phyloP scores from a whole-genome alignment of 306 rosid genomes.

The Prunus campanulata region DNA sequence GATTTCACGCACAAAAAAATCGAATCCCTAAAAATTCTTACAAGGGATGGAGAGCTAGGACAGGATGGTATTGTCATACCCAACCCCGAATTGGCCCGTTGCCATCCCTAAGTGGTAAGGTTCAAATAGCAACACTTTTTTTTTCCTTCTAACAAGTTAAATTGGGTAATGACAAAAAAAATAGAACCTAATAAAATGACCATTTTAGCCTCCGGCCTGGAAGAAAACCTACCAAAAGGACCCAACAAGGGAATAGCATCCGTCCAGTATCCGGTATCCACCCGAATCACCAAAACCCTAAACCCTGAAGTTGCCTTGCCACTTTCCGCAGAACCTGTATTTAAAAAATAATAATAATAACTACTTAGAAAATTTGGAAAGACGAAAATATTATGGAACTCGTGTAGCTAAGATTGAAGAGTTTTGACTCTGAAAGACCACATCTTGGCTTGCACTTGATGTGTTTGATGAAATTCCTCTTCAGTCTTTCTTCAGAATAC shows the following conservation, averaged over 20 bases:
- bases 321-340: not conserved
- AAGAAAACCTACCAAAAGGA: not conserved
- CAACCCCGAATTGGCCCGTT: too few species aligned
- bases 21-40: too few species aligned
- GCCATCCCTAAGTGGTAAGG: too few species aligned
- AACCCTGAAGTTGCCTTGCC: not conserved
- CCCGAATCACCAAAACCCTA: constrained; percentile 5
- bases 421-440: not conserved
- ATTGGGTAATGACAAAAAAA: not conserved
- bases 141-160: not conserved
- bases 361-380: not conserved
- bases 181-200: not conserved
- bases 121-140: not conserved
- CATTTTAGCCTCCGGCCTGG: not conserved
- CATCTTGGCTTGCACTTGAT: constrained; percentile 4
- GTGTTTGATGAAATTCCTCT: constrained; percentile 28
- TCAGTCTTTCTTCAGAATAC: not conserved
- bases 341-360: not conserved
- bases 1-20: too few species aligned
- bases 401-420: not conserved
- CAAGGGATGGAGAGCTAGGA: too few species aligned
- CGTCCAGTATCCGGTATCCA: not conserved
- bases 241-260: not conserved
- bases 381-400: not conserved
- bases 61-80: too few species aligned